Base-by-base conservation (phyloP, 2,329 filamentous ascomycete species). In the Boeremia exigua region DNA sequence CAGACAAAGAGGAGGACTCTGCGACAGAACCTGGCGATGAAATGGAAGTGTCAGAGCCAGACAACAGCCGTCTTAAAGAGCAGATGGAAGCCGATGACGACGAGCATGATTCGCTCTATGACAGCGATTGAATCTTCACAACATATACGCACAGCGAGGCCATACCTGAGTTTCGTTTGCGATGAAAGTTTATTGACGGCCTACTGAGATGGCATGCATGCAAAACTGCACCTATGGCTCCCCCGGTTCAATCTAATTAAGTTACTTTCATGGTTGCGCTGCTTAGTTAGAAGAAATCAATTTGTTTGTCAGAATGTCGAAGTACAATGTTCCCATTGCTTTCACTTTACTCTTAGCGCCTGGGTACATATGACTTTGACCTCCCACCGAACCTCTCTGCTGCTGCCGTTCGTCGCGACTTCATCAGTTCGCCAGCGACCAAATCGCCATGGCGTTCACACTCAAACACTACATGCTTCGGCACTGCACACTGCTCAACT, bases 101-200 rank as follows among this genome's bases (percentile, higher is more conserved):
- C 25, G 65, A 64, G 11, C 48, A 56, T 6, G 63, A 69, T 33
- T 67, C 60, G 11, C 58, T 71, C 27, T 66, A 69, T 46, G 66
- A 51, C 12, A 56, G 62, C 12, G 27, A 49, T 28, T 70, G 37
- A 68, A 39, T n/a, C 34, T 12, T 43, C 11, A 38, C 36, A 11
- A 37, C 50, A 53, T 47, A 28, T 32, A 54, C 25, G 12, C 5
- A n/a, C 23, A 7, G 23, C 15, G 10, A 12, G 10, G 23, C 15
- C 12, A 40, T 9, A 43, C 4, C 3, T 15, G 3, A 8, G n/a
- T 39, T 29, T 6, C 14, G n/a, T 29, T 29, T 29, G 3, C 4
- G n/a, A 15, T 29, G 8, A 23, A 23, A 23, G 19, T 23, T 5
- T 23, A 23, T 23, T 23, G 19, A 23, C 19, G 5, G 2, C 19